Conservation (phyloP, 148 eudicot species). For the Spergularia marina region DNA sequence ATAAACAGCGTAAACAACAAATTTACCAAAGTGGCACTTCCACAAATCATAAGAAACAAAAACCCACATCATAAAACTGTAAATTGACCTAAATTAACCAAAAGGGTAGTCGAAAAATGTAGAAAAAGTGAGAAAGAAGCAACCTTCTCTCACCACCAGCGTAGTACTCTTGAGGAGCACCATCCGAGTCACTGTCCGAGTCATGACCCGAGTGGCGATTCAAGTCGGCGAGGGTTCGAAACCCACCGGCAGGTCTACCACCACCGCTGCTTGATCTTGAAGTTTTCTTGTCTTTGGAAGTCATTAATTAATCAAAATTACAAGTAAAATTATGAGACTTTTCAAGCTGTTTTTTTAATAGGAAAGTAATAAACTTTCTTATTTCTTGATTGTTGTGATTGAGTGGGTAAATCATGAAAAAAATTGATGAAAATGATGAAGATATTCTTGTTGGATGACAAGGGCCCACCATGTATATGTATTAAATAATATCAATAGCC, state of each 20-base stretch:
- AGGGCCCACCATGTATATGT: not conserved
- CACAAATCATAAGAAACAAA: not conserved
- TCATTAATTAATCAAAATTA: conserved; percentile 27
- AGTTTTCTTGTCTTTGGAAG: conserved; percentile 85
- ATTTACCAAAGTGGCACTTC: not conserved
- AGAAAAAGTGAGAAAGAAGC: not conserved
- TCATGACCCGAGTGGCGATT: conserved; percentile 76
- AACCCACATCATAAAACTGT: not conserved
- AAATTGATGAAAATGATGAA: not conserved
- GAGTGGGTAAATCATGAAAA: not conserved
- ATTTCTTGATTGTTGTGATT: not conserved
- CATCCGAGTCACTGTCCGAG: conserved; percentile 78
- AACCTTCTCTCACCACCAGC: conserved; percentile 95
- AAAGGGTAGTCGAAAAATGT: not conserved
- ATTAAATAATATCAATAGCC: not conserved
- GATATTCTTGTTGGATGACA: not conserved
- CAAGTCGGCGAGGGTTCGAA: conserved; percentile 84
- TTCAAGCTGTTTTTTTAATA: too few species aligned
- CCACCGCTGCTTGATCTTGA: conserved; percentile 52
- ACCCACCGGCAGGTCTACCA: conserved; percentile 52
- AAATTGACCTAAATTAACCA: not conserved
- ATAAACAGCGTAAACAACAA: not conserved
- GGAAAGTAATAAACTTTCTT: too few species aligned
- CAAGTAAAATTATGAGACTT: too few species aligned
- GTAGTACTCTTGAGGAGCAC: conserved; percentile 76